Evolutionary conservation across 1,284 basidiomycete genomes (phyloP).

Genomic region (Melampsora larici-populina): DNA sequence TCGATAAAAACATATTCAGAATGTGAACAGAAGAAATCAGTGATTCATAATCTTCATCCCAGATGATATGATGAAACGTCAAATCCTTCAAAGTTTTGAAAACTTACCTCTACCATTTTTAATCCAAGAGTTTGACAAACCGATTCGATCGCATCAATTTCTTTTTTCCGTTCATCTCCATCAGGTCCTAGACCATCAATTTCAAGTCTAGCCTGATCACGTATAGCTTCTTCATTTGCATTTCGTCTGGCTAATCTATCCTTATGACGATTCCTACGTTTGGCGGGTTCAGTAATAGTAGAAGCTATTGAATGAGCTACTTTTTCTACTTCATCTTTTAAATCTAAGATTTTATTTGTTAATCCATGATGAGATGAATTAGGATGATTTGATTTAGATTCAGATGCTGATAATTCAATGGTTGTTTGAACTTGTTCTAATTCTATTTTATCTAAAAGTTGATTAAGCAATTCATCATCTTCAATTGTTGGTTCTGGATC

Average conservation of each 20-base stretch:
- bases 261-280: constrained; percentile 12
- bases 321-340: background rate
- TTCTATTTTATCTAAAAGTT: background rate
- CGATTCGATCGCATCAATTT: background rate
- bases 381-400: background rate
- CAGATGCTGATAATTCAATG: background rate
- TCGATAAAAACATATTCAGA: background rate
- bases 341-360: too few species aligned
- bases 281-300: background rate
- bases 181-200: background rate
- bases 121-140: background rate
- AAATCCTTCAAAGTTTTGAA: too few species aligned
- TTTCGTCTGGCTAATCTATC: constrained; percentile 10
- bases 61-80: too few species aligned
- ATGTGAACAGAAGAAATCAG: too few species aligned
- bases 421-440: too few species aligned
- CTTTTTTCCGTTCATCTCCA: constrained; percentile 12
- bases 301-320: background rate
- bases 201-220: constrained; percentile 19
- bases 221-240: constrained; percentile 7
- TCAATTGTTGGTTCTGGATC: background rate
- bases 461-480: background rate
- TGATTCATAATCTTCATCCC: too few species aligned
- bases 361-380: background rate
- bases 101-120: constrained; percentile 30